These are phyloP conservation scores for Eucalyptus regnans DNA, from an alignment of 345 rosid species.

Conservation along the genomic window DNA sequence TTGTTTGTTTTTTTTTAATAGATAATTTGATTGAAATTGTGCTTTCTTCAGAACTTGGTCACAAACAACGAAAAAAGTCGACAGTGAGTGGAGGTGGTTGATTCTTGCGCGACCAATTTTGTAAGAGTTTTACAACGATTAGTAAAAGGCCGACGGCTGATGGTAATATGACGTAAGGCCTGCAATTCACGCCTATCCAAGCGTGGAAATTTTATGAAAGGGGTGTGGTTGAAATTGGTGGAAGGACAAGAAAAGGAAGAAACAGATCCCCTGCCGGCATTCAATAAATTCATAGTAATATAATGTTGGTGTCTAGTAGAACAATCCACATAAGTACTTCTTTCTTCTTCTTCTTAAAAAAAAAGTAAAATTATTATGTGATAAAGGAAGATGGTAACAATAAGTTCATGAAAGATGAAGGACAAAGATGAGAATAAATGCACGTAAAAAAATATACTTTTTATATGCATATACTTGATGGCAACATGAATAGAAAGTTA, in stretches of 20 bases:
- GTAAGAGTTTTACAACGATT: background rate
- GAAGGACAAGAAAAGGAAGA: background rate
- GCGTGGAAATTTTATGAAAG: background rate
- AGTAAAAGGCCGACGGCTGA: background rate
- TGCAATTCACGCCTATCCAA: background rate
- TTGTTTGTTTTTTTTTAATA: background rate
- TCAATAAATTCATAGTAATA: background rate
- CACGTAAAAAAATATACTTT: background rate
- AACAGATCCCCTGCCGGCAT: background rate
- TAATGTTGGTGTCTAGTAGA: background rate
- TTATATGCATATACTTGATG: background rate
- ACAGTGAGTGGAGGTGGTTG: background rate
- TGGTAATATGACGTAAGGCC: background rate
- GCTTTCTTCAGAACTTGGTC: background rate
- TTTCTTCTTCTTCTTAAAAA: background rate
- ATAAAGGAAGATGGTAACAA: background rate
- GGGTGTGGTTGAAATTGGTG: background rate
- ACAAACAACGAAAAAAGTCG: background rate
- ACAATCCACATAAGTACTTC: background rate
- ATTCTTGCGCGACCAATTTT: background rate
- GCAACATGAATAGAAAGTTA: background rate
- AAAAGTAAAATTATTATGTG: background rate
- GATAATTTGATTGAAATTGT: background rate
- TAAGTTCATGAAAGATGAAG: background rate
- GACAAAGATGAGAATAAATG: background rate